Base-by-base conservation (phyloP, 2,329 filamentous ascomycete genomes). In the Alternaria panax region DNA sequence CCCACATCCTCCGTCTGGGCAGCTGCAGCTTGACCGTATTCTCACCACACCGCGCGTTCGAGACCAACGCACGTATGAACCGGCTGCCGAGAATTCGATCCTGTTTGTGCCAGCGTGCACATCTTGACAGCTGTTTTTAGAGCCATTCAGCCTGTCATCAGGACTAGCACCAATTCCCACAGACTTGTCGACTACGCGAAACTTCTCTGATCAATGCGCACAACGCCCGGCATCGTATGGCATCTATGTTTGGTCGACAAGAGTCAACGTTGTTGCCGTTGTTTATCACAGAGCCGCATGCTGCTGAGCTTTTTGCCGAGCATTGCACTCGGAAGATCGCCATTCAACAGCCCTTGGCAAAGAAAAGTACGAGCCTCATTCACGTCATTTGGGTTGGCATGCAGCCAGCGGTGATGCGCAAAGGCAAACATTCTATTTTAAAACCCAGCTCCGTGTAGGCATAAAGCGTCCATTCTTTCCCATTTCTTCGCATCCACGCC, bases 361-460 rank as follows among this genome's bases (percentile, higher is more conserved):
- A 32, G 32, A 40, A 48, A 62, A 52, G 54, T 48, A 64, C 59
- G 60, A 63, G 60, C 57, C 54, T 63, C 51, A 59, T 56, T 54
- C 63, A 61, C 63, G 63, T 65, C 63, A 65, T 53, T 46, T 51
- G 27, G 42, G n/a, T 53, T 56, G 60, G 47, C 60, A 59, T 59
- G 62, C 59, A 59, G 54, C 46, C 41, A 46, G 22, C 46, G 34
- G 56, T 59, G 59, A 62, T 62, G 59, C 59, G 43, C 57, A 55
- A 47, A 54, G 51, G 57, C 54, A 58, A 57, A 56, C 34, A 47
- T 54, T 34, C 42, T 28, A 36, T 48, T 24, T 36, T 52, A 40
- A 30, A 36, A 11, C 45, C n/a, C 40, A 16, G 27, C 24, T 55
- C 20, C 12, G 12, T 20, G 7, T 14, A 24, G 8, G 8, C 22